These are phyloP conservation scores for Thermothelomyces thermophilus DNA, from an alignment of 2,329 filamentous ascomycete species.

Conservation along the genomic window DNA sequence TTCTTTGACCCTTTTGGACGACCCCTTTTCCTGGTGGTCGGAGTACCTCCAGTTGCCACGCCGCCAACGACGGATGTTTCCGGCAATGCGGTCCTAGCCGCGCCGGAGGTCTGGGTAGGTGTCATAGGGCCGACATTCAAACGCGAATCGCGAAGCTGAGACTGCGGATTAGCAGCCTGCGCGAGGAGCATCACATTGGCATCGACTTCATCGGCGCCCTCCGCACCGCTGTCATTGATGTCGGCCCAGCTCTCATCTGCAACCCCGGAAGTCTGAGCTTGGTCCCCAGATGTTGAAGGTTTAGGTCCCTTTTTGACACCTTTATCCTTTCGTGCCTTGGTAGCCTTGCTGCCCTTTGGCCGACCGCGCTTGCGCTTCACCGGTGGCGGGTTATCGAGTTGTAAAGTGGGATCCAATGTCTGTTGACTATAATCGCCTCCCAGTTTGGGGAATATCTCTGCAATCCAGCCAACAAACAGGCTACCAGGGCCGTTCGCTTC, in stretches of 20 bases:
- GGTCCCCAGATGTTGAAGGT: slow-evolving; percentile 3
- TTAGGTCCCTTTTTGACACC: slow-evolving; percentile 42
- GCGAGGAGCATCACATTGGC: slow-evolving; percentile 23
- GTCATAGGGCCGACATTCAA: background rate
- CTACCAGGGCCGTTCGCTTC: slow-evolving; percentile 51
- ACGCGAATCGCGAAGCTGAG: slow-evolving; percentile 3
- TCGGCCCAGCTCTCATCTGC: slow-evolving; percentile 41
- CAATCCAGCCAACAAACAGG: slow-evolving; percentile 55
- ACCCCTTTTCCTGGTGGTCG: slow-evolving; percentile 36
- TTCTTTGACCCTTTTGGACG: slow-evolving; percentile 50
- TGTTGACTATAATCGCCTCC: slow-evolving; percentile 22
- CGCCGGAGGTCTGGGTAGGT: background rate
- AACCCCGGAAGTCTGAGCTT: slow-evolving; percentile 3
- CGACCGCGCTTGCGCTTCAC: slow-evolving; percentile 45
- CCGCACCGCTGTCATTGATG: slow-evolving; percentile 33
- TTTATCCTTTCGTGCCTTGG: slow-evolving; percentile 43
- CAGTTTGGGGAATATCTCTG: slow-evolving; percentile 54
- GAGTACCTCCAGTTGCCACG: slow-evolving; percentile 13
- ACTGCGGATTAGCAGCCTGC: slow-evolving; percentile 15
- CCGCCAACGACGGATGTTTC: background rate
- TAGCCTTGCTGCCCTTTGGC: slow-evolving; percentile 51
- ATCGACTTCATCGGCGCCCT: slow-evolving; percentile 18
- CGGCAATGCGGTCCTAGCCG: slow-evolving; percentile 16
- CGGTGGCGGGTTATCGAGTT: slow-evolving; percentile 16
- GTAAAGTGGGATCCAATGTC: slow-evolving; percentile 25